Evolutionary conservation across 495 filamentous ascomycete genomes (phyloP).

Genomic region (Aspergillus carlsbadensis): DNA sequence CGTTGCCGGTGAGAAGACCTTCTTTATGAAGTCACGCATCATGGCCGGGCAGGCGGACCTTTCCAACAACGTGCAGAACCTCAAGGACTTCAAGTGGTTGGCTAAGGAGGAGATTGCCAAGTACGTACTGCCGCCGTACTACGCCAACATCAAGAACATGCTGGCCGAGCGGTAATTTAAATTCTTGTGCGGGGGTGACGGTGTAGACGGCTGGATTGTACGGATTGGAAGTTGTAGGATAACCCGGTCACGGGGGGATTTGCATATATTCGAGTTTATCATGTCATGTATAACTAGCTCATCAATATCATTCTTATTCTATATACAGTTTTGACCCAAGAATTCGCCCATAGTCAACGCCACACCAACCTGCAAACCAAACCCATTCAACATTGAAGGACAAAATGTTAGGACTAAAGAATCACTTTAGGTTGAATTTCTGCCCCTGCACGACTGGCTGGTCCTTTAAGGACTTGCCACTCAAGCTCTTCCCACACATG

Average conservation of each 20-base stretch:
- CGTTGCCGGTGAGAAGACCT: constrained; percentile 70
- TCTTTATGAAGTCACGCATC: constrained; percentile 94
- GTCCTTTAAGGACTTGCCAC: constrained; percentile 45
- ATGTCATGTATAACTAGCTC: constrained; percentile 51
- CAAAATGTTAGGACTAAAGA: not conserved
- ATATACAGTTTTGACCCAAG: not conserved
- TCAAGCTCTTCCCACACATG: constrained; percentile 62
- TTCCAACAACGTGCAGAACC: constrained; percentile 63
- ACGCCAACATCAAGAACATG: constrained; percentile 72
- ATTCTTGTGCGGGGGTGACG: not conserved
- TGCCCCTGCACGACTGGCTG: constrained; percentile 60
- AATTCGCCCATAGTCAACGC: not conserved
- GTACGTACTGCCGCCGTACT: constrained; percentile 63
- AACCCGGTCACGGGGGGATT: constrained; percentile 14
- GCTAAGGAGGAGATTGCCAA: constrained; percentile 80
- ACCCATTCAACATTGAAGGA: not conserved
- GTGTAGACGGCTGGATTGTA: constrained; percentile 14
- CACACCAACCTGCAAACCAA: constrained; percentile 24
- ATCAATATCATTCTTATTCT: constrained; percentile 18
- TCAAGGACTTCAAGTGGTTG: constrained; percentile 88
- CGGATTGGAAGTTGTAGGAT: constrained; percentile 1
- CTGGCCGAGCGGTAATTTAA: constrained; percentile 62
- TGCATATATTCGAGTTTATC: constrained; percentile 42
- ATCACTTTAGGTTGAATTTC: constrained; percentile 65
- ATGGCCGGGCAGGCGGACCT: constrained; percentile 94